phyloP scores from a whole-genome alignment of 495 filamentous ascomycete genomes.

The Penicillium nucicola region DNA sequence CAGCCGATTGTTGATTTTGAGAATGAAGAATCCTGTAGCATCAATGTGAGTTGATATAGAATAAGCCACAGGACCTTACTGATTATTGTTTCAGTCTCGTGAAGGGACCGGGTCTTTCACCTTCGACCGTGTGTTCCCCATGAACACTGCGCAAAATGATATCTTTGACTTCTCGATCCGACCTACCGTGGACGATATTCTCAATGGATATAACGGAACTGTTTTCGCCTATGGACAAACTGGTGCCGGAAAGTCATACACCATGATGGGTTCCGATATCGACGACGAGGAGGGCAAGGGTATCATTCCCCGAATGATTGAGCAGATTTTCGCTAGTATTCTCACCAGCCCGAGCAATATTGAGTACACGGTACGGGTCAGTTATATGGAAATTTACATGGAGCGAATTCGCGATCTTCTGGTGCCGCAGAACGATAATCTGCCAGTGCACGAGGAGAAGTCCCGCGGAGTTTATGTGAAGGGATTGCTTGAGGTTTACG shows the following conservation, averaged over 20 bases:
- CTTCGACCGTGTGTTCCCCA: slow-evolving; percentile 96
- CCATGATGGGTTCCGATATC: slow-evolving; percentile 98
- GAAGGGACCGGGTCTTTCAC: slow-evolving; percentile 87
- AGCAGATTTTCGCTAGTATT: slow-evolving; percentile 97
- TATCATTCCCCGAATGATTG: slow-evolving; percentile 95
- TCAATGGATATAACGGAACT: slow-evolving; percentile 98
- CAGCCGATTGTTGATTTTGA: slow-evolving; percentile 87
- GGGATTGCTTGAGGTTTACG: slow-evolving; percentile 90
- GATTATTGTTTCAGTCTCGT: slow-evolving; percentile 56
- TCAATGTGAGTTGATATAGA: slow-evolving; percentile 60
- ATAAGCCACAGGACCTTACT: slow-evolving; percentile 1
- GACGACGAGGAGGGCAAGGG: slow-evolving; percentile 86
- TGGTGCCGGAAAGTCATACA: slow-evolving; percentile 96
- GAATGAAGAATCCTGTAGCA: slow-evolving; percentile 80
- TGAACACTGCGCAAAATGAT: slow-evolving; percentile 80
- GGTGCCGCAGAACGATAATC: slow-evolving; percentile 88
- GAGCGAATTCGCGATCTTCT: slow-evolving; percentile 93
- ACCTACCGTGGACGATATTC: slow-evolving; percentile 92
- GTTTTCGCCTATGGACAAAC: slow-evolving; percentile 99
- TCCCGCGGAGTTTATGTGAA: slow-evolving; percentile 95
- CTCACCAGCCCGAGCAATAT: slow-evolving; percentile 86
- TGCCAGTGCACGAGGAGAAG: slow-evolving; percentile 97
- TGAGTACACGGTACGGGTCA: slow-evolving; percentile 95
- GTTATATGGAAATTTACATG: slow-evolving; percentile 99
- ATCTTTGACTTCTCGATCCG: slow-evolving; percentile 98